Base-by-base conservation (phyloP, 352 stramenopile species). In the Phytophthora hibernalis region DNA sequence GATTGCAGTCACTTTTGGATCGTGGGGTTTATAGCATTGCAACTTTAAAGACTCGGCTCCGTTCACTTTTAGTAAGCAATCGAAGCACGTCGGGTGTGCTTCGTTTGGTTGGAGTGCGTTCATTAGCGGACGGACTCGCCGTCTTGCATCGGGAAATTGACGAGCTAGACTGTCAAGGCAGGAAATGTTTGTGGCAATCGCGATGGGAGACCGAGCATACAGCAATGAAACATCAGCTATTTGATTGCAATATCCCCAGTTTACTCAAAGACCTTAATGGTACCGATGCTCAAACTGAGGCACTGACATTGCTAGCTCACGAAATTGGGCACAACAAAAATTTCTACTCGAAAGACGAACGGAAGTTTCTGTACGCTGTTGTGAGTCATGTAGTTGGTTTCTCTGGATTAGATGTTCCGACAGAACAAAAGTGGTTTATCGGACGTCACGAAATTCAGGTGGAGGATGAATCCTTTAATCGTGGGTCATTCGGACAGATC, bases 61-160 rank as follows among this genome's bases (percentile, higher is more conserved):
- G 13, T 1, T 24, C 52, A 42, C 15, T 59, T 50, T n/a, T 59
- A 18, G 2, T 13, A 22, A 59, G 44, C 21, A 48, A 50, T 28
- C 7, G 37, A 38, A 24, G 18, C 22, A 59, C 40, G 20, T 9
- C 52, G 11, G 18, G 12, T 13, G 16, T 38, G 8, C 6, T 49
- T 22, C 52, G 52, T 5, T 26, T 50, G 52, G 52, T 59, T 13
- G 20, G 28, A 20, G 38, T 38, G 15, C 20, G 15, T n/a, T 33
- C 52, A 28, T 13, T 59, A 21, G 22, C 16, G 8, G 42, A 50
- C 12, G 6, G 21, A 26, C 35, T 59, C 15, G 52, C 35, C 9
- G 38, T 33, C 18, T 49, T 59, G 52, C 52, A 59, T 40, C 52
- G 24, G 20, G 38, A 59, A 42, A 16, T 59, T 16, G 52, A 59